Evolutionary conservation across 2,329 filamentous ascomycete genomes (phyloP), one percentile per base, ranked within the genome.

Genomic region (Neopestalotiopsis rosae): DNA sequence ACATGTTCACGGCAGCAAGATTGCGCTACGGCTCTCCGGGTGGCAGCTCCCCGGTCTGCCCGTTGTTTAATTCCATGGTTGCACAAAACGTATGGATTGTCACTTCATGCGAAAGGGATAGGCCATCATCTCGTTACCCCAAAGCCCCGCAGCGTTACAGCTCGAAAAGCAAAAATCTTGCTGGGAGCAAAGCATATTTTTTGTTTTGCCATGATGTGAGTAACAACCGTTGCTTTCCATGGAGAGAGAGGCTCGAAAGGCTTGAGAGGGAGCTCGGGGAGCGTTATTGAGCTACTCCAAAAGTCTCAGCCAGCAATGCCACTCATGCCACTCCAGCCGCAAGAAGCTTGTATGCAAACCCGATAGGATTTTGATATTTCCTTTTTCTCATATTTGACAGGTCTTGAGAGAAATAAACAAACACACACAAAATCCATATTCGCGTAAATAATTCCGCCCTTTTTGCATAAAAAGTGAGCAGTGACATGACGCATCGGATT

Each of bases 241-340:
- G 17, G 17, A 14, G 9, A 9, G 6, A 17, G 9, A n/a, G 45
- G 34, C 34, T 38, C 6, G 34, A 9, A 20, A 17, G 45, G n/a
- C 24, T 28, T 28, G 24, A 28, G 24, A 28, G 24, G 24, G 24
- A 28, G 24, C 24, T 28, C 24, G 24, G 45, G n/a, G n/a, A 10
- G 45, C 45, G 45, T 52, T 52, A 52, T 52, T 52, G 45, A 52
- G 34, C 45, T 52, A 24, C 45, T 52, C 45, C 45, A 52, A 52
- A 52, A 52, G 45, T 52, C 45, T 52, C 45, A 52, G 45, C 45
- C 45, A 17, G 45, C 34, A 52, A 52, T 52, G 45, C 45, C 45
- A n/a, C 45, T 52, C 45, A 52, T 52, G 45, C 45, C 45, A n/a
- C 45, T 52, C 45, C 45, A 52, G 45, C 45, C 45, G 45, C 45